Evolutionary conservation across 257 asterid genomes (phyloP), one percentile per base, ranked within the genome.

Genomic region (Eustoma russellianum): DNA sequence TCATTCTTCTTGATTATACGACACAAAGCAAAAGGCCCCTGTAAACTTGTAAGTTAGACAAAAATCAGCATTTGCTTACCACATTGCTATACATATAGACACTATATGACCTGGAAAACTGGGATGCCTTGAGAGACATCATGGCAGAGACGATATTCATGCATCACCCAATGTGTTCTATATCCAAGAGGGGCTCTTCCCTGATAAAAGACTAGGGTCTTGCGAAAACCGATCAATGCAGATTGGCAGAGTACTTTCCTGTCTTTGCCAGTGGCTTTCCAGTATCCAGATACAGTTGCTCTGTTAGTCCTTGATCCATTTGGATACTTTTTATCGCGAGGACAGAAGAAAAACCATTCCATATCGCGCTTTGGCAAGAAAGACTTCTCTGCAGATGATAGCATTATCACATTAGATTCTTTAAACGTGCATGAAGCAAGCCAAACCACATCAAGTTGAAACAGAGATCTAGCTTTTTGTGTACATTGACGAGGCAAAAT

Each of bases 241-340:
- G 83, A 59, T 43, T 70, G 71, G 56, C 83, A 73, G 9, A 64
- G 73, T 7, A 77, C 55, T 57, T 69, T 73, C 53, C 72, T 44
- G 62, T 77, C 83, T 59, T 73, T 77, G 46, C 83, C 83, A 5
- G 83, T 77, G 24, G 83, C 83, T 47, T 77, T 73, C 83, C 83
- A 77, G 74, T 77, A 77, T 41, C 83, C 83, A 6, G 74, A 67
- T 66, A 57, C 70, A 17, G 83, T 77, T 49, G 83, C 79, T 54
- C 83, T 66, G 18, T 77, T 77, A 5, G 79, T 77, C 30, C 83
- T 53, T 6, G 77, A 77, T 24, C 83, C 80, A 50, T 77, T 77
- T 1, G 83, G 83, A 51, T 77, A 77, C 62, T 77, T 77, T 63
- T 67, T 77, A 63, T 77, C 83, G 17, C 83, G 66, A 13, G 65